Conservation (phyloP, 129 eudicot species). For the Apium graveolens region DNA sequence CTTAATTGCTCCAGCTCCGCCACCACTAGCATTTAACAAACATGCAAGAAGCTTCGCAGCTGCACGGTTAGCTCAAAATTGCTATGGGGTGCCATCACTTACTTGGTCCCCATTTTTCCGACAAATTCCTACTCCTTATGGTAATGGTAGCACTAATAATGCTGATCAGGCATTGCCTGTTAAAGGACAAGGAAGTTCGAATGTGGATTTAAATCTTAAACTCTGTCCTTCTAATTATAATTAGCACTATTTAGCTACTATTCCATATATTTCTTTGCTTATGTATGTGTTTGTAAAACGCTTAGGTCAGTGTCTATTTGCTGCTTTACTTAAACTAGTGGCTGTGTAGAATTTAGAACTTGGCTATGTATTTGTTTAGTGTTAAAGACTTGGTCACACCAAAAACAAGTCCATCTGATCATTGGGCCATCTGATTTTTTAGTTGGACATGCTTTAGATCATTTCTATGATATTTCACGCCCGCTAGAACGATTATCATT, state of each 20-base stretch:
- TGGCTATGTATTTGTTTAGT: too few species aligned
- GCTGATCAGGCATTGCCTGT: neutral
- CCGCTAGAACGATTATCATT: too few species aligned
- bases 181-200: neutral
- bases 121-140: neutral
- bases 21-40: neutral
- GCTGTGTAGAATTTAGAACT: neutral
- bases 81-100: neutral
- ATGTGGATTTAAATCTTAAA: constrained; percentile 5
- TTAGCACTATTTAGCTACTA: neutral
- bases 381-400: too few species aligned
- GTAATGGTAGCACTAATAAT: neutral
- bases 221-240: neutral
- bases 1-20: neutral
- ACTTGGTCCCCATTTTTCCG: neutral
- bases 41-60: neutral
- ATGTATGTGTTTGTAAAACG: neutral
- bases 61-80: neutral
- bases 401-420: too few species aligned
- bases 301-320: too few species aligned
- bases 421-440: too few species aligned
- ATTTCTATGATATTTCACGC: too few species aligned
- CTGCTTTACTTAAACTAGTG: neutral
- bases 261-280: neutral
- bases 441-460: too few species aligned